Percentiles rank a stretch among this genome's conserved stretches.
Conservation (phyloP, 1,284 basidiomycete species). For the Butyriboletus appendiculatus region DNA sequence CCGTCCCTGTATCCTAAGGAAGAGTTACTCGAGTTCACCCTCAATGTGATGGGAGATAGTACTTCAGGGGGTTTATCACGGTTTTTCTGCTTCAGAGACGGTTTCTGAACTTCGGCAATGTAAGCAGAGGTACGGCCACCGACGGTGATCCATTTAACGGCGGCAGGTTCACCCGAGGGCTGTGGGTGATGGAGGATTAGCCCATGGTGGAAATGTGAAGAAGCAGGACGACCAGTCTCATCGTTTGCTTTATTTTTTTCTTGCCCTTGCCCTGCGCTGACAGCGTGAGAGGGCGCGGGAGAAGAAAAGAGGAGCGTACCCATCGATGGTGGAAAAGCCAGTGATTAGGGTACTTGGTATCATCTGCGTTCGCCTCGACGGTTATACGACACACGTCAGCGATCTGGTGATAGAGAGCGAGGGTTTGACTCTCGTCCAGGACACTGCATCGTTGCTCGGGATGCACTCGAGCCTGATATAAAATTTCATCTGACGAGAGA, state of each 20-base stretch:
- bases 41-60: neutral
- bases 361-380: slow-evolving; percentile 74
- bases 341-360: slow-evolving; percentile 64
- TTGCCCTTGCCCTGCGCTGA: slow-evolving; percentile 70
- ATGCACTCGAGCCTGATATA: slow-evolving; percentile 79
- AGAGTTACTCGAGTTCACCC: neutral
- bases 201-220: slow-evolving; percentile 1
- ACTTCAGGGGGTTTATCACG: slow-evolving; percentile 10
- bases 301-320: slow-evolving; percentile 40
- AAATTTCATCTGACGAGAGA: slow-evolving; percentile 61
- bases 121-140: slow-evolving; percentile 82
- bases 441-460: slow-evolving; percentile 71
- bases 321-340: slow-evolving; percentile 77
- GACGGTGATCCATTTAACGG: slow-evolving; percentile 78
- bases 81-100: slow-evolving; percentile 25
- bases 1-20: neutral
- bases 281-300: slow-evolving; percentile 10
- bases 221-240: slow-evolving; percentile 51
- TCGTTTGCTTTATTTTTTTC: slow-evolving; percentile 46
- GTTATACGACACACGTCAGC: slow-evolving; percentile 62
- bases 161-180: slow-evolving; percentile 71
- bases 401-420: slow-evolving; percentile 57
- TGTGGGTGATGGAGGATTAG: slow-evolving; percentile 30
- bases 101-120: slow-evolving; percentile 65
- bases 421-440: slow-evolving; percentile 53